Base-by-base conservation (phyloP, 345 rosid species). In the Euclidium syriacum region DNA sequence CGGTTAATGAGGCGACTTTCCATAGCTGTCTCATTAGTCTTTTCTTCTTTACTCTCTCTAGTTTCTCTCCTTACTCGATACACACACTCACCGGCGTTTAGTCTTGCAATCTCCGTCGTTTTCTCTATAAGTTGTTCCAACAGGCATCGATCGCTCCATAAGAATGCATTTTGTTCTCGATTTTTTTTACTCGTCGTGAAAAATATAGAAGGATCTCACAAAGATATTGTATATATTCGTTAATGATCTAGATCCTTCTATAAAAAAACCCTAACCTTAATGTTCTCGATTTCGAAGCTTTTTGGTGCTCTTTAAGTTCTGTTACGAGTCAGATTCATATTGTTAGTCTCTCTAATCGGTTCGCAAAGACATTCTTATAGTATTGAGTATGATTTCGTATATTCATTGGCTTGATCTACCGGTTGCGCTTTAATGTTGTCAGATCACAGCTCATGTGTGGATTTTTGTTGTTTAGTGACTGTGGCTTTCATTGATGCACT, bases 71-170 rank as follows among this genome's bases (percentile, higher is more conserved):
- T 24, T 17, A 10, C 61, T 20, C 52, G 6, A 14, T 14, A 18
- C 34, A 34, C 62, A 32, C 64, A 20, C 10, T 62, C 64, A 29
- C 70, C 17, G 41, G 17, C 46, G 55, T 15, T 0, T 48, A 5
- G 3, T 34, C 71, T 46, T 4, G 11, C 35, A 3, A n/a, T 70
- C 60, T 53, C 68, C 61, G 47, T 54, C 38, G 38, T 36, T 30
- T 16, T 2, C 52, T 20, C 70, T 30, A 70, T 70, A 56, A 70
- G 74, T 47, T 11, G 7, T 63, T 16, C 14, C 22, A 14, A 38
- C 2, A n/a, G n/a, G n/a, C 38, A 1, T 18, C 22, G 42, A 55
- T 46, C 32, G 50, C 27, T 34, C 14, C 6, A 16, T 29, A 8
- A 2, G 1, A 24, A 1, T 38, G n/a, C 34, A 14, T 20, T 27